Evolutionary conservation across 345 rosid species (phyloP), one percentile per base, ranked within the genome.

Genomic region (Eutrema heterophyllum): DNA sequence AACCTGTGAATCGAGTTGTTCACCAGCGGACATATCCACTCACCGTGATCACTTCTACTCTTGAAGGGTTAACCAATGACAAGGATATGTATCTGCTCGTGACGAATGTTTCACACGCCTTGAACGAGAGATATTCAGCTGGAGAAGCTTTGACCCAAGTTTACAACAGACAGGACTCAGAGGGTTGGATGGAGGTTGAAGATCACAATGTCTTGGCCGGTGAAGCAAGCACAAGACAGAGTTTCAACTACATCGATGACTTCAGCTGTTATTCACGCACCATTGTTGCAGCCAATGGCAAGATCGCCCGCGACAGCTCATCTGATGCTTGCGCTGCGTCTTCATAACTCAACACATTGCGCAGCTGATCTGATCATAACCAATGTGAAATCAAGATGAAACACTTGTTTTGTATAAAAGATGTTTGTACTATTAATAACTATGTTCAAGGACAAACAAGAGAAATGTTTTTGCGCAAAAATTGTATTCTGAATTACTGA

Each of bases 101-200:
- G 9, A 88, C 96, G 0, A 91, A 91, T 63, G 89, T 94, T 68
- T 77, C 89, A 11, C 96, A 86, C 65, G 82, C 83, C 9, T 38
- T 81, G 79, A 59, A 13, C 35, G 86, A 85, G 75, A 82, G 53
- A 38, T 12, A 61, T 41, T 46, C 53, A 4, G 21, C 43, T 36
- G 95, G 91, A 13, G 77, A 50, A 10, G 14, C 49, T 7, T 26
- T 56, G 7, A 64, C 82, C 12, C 54, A 55, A n/a, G 51, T 81
- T 70, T 15, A 38, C 33, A 91, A 85, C 49, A 66, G 53, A 33
- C 96, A 91, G 82, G 79, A 60, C 40, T 84, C 90, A 5, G 70
- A 56, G 0, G 98, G 98, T n/a, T 84, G 97, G 96, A 88, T 94
- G 86, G 72, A 86, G 83, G 87, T 89, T 56, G 81, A 74, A 84